These are phyloP conservation scores for Lignosus rhinocerotis DNA, from an alignment of 1,284 basidiomycete species.

Conservation along the genomic window DNA sequence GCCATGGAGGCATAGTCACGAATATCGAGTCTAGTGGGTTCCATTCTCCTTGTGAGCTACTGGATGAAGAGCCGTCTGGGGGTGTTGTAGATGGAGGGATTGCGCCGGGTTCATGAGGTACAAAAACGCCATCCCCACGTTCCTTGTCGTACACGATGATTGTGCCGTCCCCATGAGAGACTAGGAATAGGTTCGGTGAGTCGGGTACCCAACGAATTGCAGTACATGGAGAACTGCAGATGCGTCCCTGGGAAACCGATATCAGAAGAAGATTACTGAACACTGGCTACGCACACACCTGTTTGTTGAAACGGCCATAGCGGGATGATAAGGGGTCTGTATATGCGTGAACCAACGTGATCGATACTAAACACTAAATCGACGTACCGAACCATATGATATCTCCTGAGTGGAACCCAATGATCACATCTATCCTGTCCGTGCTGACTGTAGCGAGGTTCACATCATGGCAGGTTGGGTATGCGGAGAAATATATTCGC, in stretches of 20 bases:
- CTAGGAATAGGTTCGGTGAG: constrained; percentile 83
- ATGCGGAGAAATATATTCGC: constrained; percentile 82
- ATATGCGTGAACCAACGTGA: constrained; percentile 5
- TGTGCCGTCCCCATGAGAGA: constrained; percentile 89
- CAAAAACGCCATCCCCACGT: constrained; percentile 81
- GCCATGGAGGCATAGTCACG: constrained; percentile 83
- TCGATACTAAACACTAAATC: not conserved
- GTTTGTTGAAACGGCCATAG: constrained; percentile 91
- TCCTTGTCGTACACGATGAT: constrained; percentile 89
- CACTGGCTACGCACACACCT: constrained; percentile 44
- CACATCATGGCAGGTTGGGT: constrained; percentile 89
- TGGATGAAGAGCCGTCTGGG: constrained; percentile 18
- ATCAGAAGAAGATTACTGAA: constrained; percentile 15
- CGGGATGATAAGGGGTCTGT: constrained; percentile 81
- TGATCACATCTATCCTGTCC: constrained; percentile 84
- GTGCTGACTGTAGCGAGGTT: constrained; percentile 77
- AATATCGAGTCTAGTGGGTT: constrained; percentile 74
- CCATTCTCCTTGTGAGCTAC: constrained; percentile 51
- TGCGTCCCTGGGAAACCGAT: constrained; percentile 58
- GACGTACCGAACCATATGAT: constrained; percentile 84
- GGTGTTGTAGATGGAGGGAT: constrained; percentile 21
- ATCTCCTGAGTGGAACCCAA: constrained; percentile 93
- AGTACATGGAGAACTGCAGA: constrained; percentile 79
- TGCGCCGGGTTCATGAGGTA: constrained; percentile 52
- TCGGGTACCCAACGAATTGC: constrained; percentile 89